Percentiles rank a stretch among this genome's conserved stretches.
Evolutionary conservation across 495 filamentous ascomycete genomes (phyloP).

Genomic region (Daldinia grandis): DNA sequence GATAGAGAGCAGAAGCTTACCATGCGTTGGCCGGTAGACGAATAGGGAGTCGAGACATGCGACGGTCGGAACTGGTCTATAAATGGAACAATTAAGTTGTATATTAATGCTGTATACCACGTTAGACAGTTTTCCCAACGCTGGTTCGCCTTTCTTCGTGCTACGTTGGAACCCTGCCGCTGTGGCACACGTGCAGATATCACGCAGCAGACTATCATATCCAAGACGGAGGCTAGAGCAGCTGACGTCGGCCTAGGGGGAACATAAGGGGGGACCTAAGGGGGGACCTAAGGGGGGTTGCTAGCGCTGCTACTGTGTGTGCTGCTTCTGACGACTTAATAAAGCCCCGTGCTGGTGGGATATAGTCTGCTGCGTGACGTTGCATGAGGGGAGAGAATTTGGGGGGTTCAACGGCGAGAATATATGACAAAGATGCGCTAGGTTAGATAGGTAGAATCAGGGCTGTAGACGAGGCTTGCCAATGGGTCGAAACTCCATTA

Average conservation of each 20-base stretch:
- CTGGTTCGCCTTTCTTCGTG: slow-evolving; percentile 36
- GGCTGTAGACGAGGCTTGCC: slow-evolving; percentile 36
- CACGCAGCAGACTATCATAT: slow-evolving; percentile 35
- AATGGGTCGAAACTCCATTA: slow-evolving; percentile 27
- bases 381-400: slow-evolving; percentile 32
- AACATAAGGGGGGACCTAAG: not conserved
- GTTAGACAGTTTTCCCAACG: slow-evolving; percentile 33
- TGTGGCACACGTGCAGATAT: slow-evolving; percentile 44
- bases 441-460: slow-evolving; percentile 6
- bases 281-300: too few relatives aligned
- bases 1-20: slow-evolving; percentile 29
- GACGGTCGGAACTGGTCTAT: slow-evolving; percentile 40
- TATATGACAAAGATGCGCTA: not conserved
- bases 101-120: slow-evolving; percentile 42
- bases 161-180: slow-evolving; percentile 35
- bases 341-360: slow-evolving; percentile 37
- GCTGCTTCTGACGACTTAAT: slow-evolving; percentile 34
- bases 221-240: slow-evolving; percentile 37
- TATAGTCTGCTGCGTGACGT: slow-evolving; percentile 35
- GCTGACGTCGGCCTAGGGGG: slow-evolving; percentile 35
- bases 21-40: slow-evolving; percentile 18
- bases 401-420: not conserved
- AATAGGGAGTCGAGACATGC: slow-evolving; percentile 42
- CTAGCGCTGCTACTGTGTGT: slow-evolving; percentile 37
- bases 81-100: slow-evolving; percentile 43